A percentile compares a stretch with the other conserved stretches of the same genome.
Conservation (phyloP, 768 basidiomycete genomes). For the Lactarius vividus region DNA sequence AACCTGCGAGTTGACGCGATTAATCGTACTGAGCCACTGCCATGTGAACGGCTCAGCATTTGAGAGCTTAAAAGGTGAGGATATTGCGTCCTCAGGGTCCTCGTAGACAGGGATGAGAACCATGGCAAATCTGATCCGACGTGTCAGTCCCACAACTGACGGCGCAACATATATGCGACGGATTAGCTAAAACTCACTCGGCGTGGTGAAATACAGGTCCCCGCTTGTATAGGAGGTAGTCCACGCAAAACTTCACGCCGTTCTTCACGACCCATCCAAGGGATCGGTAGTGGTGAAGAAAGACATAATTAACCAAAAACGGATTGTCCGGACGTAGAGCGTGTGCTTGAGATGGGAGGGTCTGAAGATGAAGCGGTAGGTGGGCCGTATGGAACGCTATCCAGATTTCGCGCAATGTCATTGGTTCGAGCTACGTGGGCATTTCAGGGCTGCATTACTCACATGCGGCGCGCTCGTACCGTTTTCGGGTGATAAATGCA, state of each 20-base stretch:
- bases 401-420: conserved; percentile 63
- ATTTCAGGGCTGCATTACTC: conserved; percentile 7
- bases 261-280: conserved; percentile 96
- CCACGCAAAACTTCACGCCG: conserved; percentile 96
- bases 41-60: conserved; percentile 77
- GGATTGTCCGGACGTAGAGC: conserved; percentile 77
- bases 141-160: background rate
- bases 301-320: conserved; percentile 84
- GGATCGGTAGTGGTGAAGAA: conserved; percentile 93
- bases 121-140: conserved; percentile 69
- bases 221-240: conserved; percentile 90
- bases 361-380: conserved; percentile 38
- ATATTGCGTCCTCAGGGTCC: conserved; percentile 65
- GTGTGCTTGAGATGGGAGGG: conserved; percentile 27
- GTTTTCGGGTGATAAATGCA: conserved; percentile 62
- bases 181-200: conserved; percentile 58
- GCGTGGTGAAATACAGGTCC: conserved; percentile 96
- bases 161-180: background rate
- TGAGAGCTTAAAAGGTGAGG: conserved; percentile 61
- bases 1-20: conserved; percentile 94
- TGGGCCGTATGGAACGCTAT: conserved; percentile 57
- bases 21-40: conserved; percentile 97
- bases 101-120: conserved; percentile 91
- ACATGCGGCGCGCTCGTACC: conserved; percentile 43
- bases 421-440: conserved; percentile 45